Evolutionary conservation across 192 early-diverging fungal genomes (phyloP), one percentile per base, ranked within the genome.

Genomic region (Kickxella alabastrina): DNA sequence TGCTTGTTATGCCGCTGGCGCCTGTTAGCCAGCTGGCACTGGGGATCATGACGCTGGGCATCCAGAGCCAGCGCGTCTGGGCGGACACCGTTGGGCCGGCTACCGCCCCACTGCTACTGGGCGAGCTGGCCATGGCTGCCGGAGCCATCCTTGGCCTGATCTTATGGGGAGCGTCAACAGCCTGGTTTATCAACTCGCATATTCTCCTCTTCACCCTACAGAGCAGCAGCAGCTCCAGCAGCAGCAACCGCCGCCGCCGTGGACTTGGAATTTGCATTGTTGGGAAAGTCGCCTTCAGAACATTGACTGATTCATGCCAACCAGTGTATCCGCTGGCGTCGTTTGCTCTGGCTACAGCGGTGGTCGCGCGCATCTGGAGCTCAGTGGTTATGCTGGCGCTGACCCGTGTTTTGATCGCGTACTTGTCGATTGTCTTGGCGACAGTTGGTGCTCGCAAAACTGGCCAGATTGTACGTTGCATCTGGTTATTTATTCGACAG

Each of bases 51-150:
- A 23, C 52, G 3, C 24, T 71, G 36, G 68, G 68, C 12, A 43
- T 71, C 36, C 56, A 71, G 43, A 55, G 60, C 43, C 50, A 49
- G 17, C 60, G 68, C n/a, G 57, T 64, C 1, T 71, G 68, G 68
- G 46, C 46, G 5, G 57, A 53, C 24, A 38, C 59, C 13, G 57
- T 52, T 6, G 66, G 59, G 8, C 59, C 66, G 1, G 42, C 60
- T 2, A 54, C 55, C 2, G 68, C 59, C 22, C 68, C 68, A 3
- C 25, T 71, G 41, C 52, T 71, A 27, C 32, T 71, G 43, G 68
- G 68, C 48, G 68, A 71, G 24, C 49, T 71, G 42, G 56, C 68
- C 12, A 59, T 63, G 56, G 68, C 68, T 6, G 60, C 51, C 2
- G 68, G 68, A 27, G 68, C 68, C 9, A 55, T 71, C n/a, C 43